Evolutionary conservation across 352 stramenopile genomes (phyloP).

Genomic region (Pythium phragmiticola): DNA sequence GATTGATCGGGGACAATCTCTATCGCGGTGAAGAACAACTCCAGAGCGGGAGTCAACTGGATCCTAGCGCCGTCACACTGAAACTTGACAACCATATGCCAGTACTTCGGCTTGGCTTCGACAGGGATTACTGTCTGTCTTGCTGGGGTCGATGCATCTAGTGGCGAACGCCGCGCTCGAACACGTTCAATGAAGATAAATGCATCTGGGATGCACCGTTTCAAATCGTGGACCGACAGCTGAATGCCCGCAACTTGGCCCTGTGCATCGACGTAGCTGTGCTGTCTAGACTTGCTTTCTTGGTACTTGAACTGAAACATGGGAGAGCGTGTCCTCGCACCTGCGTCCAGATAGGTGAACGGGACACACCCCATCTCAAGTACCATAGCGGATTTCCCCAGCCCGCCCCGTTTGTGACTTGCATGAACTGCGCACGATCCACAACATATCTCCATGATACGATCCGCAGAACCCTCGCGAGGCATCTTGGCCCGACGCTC

Average conservation of each 20-base stretch:
- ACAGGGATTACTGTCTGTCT: background rate
- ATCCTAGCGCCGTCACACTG: constrained; percentile 6
- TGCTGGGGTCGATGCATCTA: background rate
- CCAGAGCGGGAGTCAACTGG: constrained; percentile 14
- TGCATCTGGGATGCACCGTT: background rate
- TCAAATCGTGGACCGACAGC: background rate
- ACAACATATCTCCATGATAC: constrained; percentile 7
- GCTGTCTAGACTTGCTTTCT: constrained; percentile 24
- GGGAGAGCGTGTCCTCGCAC: background rate
- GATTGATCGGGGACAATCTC: constrained; percentile 11
- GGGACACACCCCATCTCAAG: constrained; percentile 11
- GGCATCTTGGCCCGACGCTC: constrained; percentile 6
- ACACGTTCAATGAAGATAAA: background rate
- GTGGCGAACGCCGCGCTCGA: background rate
- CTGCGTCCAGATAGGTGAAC: background rate
- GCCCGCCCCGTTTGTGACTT: background rate
- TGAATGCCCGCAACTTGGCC: background rate
- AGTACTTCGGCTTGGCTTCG: constrained; percentile 17
- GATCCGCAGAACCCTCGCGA: constrained; percentile 13
- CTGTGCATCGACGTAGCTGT: constrained; percentile 17
- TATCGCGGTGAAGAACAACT: constrained; percentile 4
- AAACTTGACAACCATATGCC: constrained; percentile 15
- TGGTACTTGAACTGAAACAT: constrained; percentile 16
- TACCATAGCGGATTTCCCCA: background rate
- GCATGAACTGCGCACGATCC: constrained; percentile 8